These are phyloP conservation scores for Actinomortierella wolfii DNA, from an alignment of 371 early-diverging fungal species.

Conservation along the genomic window DNA sequence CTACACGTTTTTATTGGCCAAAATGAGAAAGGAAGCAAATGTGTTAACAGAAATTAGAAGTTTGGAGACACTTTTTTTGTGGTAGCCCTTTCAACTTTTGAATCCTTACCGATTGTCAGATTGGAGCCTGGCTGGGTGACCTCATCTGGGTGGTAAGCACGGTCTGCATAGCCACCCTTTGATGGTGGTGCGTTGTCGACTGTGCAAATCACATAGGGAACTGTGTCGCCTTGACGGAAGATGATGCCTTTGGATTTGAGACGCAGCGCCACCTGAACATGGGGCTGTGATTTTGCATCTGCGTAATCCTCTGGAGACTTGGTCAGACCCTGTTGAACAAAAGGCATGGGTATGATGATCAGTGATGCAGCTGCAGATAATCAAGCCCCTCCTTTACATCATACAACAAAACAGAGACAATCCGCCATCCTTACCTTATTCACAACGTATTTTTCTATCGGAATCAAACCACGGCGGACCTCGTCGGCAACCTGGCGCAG, in stretches of 20 bases:
- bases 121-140: conserved; percentile 56
- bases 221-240: conserved; percentile 89
- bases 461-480: conserved; percentile 71
- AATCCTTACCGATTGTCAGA: conserved; percentile 60
- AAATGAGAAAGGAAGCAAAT: neutral
- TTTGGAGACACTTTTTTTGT: no score
- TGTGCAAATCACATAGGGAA: conserved; percentile 96
- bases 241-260: conserved; percentile 74
- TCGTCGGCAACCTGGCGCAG: conserved; percentile 71
- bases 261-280: conserved; percentile 95
- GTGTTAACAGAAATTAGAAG: no score
- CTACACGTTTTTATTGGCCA: conserved; percentile 47
- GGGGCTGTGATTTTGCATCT: conserved; percentile 91
- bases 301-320: conserved; percentile 95
- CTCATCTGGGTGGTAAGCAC: conserved; percentile 93
- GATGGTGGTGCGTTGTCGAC: conserved; percentile 52
- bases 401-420: neutral
- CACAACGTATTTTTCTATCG: conserved; percentile 90
- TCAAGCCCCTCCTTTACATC: neutral
- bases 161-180: conserved; percentile 67
- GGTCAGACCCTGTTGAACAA: conserved; percentile 68
- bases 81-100: no score
- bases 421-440: conserved; percentile 71
- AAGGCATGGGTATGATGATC: neutral
- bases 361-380: neutral